Percentiles rank a stretch among this genome's conserved stretches.
These are phyloP conservation scores for Amphibolis antarctica DNA, from an alignment of 106 monocot species.

Conservation along the genomic window DNA sequence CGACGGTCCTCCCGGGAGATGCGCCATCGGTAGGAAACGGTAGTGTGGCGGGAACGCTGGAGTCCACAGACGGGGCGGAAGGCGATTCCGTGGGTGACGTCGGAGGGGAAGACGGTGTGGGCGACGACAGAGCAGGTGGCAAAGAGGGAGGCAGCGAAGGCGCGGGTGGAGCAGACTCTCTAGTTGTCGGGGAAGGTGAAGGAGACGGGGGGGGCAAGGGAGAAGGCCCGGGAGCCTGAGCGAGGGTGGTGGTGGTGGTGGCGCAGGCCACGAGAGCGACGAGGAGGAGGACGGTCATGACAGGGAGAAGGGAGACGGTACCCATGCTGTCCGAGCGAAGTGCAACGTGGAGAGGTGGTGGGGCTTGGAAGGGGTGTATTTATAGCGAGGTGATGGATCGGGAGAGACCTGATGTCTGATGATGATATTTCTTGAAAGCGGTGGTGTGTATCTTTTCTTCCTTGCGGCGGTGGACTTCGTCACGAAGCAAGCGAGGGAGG, in stretches of 20 bases:
- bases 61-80: too few relatives aligned
- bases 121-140: neutral
- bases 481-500: too few relatives aligned
- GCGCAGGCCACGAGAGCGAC: neutral
- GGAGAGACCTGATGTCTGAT: too few relatives aligned
- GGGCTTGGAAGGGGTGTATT: too few relatives aligned
- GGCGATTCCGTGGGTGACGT: neutral
- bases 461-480: too few relatives aligned
- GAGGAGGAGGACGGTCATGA: neutral
- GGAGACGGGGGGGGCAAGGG: neutral
- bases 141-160: neutral
- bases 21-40: neutral
- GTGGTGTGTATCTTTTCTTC: too few relatives aligned
- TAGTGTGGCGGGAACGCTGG: neutral
- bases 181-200: neutral
- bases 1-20: neutral
- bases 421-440: too few relatives aligned
- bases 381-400: too few relatives aligned
- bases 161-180: too few relatives aligned
- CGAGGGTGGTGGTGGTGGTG: neutral
- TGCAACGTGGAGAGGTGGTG: too few relatives aligned
- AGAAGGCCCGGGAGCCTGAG: neutral
- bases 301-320: too few relatives aligned
- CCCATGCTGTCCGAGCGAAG: too few relatives aligned
- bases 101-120: neutral